phyloP scores from a whole-genome alignment of 2,329 filamentous ascomycete species.

The Neopestalotiopsis clavispora region DNA sequence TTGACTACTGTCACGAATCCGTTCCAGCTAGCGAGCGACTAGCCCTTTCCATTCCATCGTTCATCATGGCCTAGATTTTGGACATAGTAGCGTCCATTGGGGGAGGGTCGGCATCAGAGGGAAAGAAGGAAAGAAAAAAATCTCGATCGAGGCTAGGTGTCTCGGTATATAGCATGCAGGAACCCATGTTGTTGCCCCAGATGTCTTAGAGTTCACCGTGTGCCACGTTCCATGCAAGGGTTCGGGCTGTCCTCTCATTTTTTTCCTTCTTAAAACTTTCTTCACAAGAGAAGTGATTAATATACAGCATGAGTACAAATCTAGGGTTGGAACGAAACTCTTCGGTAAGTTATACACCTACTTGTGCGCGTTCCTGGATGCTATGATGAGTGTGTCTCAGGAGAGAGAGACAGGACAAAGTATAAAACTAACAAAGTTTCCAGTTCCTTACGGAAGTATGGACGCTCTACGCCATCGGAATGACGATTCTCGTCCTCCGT shows the following conservation, averaged over 20 bases:
- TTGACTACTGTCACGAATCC: neutral
- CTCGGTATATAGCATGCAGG: slow-evolving; percentile 2
- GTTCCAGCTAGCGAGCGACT: neutral
- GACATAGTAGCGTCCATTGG: neutral
- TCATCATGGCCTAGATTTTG: neutral
- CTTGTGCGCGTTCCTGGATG: neutral
- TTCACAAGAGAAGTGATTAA: neutral
- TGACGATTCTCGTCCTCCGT: slow-evolving; percentile 35
- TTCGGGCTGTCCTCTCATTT: neutral
- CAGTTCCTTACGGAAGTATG: slow-evolving; percentile 38
- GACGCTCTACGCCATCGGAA: slow-evolving; percentile 40
- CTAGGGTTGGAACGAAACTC: neutral
- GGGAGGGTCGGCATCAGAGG: neutral
- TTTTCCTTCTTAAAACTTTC: neutral
- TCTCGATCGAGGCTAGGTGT: neutral
- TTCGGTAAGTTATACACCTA: neutral
- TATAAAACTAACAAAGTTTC: neutral
- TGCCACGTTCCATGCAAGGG: neutral
- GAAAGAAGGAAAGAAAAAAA: neutral
- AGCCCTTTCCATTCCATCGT: neutral
- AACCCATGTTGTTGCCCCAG: neutral
- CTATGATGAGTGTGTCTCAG: neutral
- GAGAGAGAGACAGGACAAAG: neutral
- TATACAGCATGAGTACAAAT: neutral
- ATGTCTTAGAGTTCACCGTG: neutral